These are phyloP conservation scores for Fusarium paranaense DNA, from an alignment of 2,329 filamentous ascomycete species.

Conservation along the genomic window DNA sequence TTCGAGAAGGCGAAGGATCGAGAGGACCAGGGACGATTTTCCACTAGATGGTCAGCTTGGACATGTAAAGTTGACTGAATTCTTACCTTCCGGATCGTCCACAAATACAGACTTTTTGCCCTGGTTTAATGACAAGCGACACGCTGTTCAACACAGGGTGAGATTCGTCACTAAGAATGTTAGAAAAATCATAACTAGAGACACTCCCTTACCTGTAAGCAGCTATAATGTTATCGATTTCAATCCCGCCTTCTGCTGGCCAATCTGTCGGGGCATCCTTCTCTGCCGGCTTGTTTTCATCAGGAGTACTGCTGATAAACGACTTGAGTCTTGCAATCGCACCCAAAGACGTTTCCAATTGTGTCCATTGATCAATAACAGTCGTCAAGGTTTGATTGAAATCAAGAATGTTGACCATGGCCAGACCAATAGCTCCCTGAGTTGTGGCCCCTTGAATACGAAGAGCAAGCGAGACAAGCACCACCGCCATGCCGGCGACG, in stretches of 20 bases:
- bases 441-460: constrained; percentile 34
- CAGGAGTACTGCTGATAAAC: constrained; percentile 43
- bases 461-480: constrained; percentile 59
- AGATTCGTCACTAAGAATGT: constrained; percentile 23
- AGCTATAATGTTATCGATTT: constrained; percentile 43
- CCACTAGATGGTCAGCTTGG: constrained; percentile 50
- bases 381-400: constrained; percentile 47
- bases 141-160: constrained; percentile 27
- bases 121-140: constrained; percentile 44
- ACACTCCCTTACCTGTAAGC: constrained; percentile 38
- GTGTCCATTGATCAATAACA: constrained; percentile 51
- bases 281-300: constrained; percentile 41
- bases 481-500: constrained; percentile 58
- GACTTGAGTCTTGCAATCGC: constrained; percentile 50
- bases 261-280: constrained; percentile 35
- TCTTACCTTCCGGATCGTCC: constrained; percentile 58
- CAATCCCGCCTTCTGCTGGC: constrained; percentile 43
- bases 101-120: constrained; percentile 62
- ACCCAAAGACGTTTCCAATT: constrained; percentile 51
- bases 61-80: rapidly evolving
- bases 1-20: constrained; percentile 62
- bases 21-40: constrained; percentile 61
- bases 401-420: constrained; percentile 44
- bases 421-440: constrained; percentile 47
- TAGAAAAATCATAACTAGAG: background rate